phyloP scores from a whole-genome alignment of 108 stramenopile species.

The Cyclotella sp. region DNA sequence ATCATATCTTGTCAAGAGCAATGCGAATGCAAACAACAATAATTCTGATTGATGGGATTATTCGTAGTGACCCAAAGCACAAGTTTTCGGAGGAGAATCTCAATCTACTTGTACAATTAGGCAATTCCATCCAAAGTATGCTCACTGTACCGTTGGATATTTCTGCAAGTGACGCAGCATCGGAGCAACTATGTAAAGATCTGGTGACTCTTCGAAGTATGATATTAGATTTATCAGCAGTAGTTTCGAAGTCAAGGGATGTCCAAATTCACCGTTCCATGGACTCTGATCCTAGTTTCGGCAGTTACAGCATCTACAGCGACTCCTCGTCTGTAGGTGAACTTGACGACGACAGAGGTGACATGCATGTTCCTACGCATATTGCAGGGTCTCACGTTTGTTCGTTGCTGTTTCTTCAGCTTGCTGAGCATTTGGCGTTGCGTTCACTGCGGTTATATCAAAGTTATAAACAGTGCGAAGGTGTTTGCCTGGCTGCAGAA shows the following conservation, averaged over 20 bases:
- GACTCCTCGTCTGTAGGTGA: not conserved
- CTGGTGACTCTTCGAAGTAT: not conserved
- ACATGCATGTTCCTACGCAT: not conserved
- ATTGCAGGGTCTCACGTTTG: not conserved
- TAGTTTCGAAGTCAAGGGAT: not conserved
- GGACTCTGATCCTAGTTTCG: not conserved
- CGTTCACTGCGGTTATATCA: not conserved
- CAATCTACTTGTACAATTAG: not conserved
- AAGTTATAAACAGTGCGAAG: not conserved
- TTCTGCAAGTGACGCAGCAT: not conserved
- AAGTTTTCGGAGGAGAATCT: not conserved
- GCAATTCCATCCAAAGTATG: not conserved
- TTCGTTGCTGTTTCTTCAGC: not conserved
- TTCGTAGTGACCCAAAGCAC: not conserved
- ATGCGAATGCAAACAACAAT: slow-evolving; percentile 2
- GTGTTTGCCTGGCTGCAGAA: not conserved
- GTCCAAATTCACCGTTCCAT: not conserved
- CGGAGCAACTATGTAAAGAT: not conserved
- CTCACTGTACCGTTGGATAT: not conserved
- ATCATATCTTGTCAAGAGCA: not conserved
- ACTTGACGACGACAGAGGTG: not conserved
- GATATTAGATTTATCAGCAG: not conserved
- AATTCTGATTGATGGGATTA: not conserved
- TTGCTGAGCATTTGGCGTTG: not conserved
- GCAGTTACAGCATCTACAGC: not conserved